A percentile compares a stretch with the other conserved stretches of the same genome.
These are phyloP conservation scores for Thermomucor indicae-seudaticae DNA, from an alignment of 371 early-diverging fungal species.

Conservation along the genomic window DNA sequence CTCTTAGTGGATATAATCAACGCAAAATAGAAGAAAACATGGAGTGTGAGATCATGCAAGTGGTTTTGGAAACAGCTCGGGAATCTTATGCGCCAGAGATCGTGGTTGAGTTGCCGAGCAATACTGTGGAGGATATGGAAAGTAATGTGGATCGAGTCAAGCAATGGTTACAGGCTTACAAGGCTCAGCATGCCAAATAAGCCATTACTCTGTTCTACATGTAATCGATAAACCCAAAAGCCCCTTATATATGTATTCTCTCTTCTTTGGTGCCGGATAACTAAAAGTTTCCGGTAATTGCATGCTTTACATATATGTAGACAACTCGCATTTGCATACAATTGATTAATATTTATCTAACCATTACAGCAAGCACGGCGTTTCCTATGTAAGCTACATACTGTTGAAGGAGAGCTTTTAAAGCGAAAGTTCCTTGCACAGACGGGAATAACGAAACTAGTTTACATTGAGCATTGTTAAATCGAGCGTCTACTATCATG, in stretches of 20 bases:
- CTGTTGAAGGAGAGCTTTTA: too few species aligned
- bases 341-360: too few species aligned
- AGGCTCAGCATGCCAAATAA: slow-evolving; percentile 29
- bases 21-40: slow-evolving; percentile 96
- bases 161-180: slow-evolving; percentile 63
- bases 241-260: neutral
- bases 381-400: too few species aligned
- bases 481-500: too few species aligned
- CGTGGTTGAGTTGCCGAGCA: slow-evolving; percentile 76
- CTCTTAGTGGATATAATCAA: slow-evolving; percentile 73
- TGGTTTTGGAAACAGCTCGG: slow-evolving; percentile 87
- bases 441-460: too few species aligned
- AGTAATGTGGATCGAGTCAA: slow-evolving; percentile 74
- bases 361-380: too few species aligned
- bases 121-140: slow-evolving; percentile 88
- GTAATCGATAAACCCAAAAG: too few species aligned
- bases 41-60: slow-evolving; percentile 98
- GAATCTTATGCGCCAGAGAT: slow-evolving; percentile 82
- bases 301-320: neutral
- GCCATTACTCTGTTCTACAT: too few species aligned
- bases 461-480: too few species aligned
- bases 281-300: neutral
- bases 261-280: neutral
- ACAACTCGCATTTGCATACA: too few species aligned
- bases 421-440: too few species aligned